These are phyloP conservation scores for Talaromyces liani DNA, from an alignment of 495 filamentous ascomycete species.

Conservation along the genomic window DNA sequence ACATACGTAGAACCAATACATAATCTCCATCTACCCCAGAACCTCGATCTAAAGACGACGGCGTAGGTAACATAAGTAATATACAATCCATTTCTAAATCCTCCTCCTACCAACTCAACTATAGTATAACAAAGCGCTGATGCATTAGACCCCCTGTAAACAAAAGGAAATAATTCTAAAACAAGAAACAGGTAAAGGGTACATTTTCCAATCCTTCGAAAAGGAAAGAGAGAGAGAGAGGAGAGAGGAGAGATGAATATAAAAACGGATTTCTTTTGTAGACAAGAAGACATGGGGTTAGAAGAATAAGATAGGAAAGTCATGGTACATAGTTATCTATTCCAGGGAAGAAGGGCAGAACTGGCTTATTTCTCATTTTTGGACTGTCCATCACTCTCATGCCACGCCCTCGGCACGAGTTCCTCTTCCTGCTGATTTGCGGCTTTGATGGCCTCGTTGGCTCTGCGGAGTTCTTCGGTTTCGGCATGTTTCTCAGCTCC, in stretches of 20 bases:
- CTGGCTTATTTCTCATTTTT: constrained; percentile 20
- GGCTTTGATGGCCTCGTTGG: not conserved
- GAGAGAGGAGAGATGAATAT: not conserved
- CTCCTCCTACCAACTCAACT: not conserved
- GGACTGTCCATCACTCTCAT: constrained; percentile 31
- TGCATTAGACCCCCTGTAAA: not conserved
- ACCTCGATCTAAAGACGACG: not conserved
- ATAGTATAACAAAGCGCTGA: constrained; percentile 5
- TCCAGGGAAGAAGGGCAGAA: not conserved
- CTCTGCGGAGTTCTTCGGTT: constrained; percentile 7
- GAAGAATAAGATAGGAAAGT: not conserved
- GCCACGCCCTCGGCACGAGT: constrained; percentile 43
- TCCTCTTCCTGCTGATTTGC: constrained; percentile 16
- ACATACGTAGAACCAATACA: not conserved
- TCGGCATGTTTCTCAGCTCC: constrained; percentile 11
- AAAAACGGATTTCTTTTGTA: not conserved
- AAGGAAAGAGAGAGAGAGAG: not conserved
- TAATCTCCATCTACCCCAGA: not conserved
- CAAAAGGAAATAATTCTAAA: not conserved
- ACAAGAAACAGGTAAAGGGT: not conserved
- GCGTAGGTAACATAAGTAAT: not conserved
- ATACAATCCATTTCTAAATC: constrained; percentile 1
- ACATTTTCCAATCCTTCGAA: not conserved
- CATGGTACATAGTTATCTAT: not conserved
- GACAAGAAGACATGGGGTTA: not conserved